Percentiles rank a stretch among this genome's conserved stretches.
phyloP scores from a whole-genome alignment of 164 flowering plant genomes.

The Protea cynaroides region DNA sequence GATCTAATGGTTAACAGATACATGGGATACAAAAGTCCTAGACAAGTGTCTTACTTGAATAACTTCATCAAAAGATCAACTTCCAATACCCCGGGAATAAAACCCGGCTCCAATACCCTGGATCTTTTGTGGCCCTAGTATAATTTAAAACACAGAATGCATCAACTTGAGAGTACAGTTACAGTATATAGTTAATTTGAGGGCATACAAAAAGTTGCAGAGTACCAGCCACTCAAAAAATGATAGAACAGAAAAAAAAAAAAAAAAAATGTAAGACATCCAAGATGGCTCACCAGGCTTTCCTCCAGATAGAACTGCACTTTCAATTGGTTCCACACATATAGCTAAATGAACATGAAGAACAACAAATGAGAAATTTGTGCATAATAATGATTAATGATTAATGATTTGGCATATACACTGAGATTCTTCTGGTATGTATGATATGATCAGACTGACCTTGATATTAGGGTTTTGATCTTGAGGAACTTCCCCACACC shows the following conservation, averaged over 20 bases:
- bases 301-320: no score
- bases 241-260: no score
- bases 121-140: constrained; percentile 59
- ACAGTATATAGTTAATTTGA: no score
- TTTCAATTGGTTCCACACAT: constrained; percentile 88
- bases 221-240: no score
- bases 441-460: no score
- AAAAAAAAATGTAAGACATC: neutral
- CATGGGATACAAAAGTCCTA: neutral
- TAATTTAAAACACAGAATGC: constrained; percentile 1
- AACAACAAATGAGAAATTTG: neutral
- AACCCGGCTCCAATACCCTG: constrained; percentile 81
- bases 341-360: constrained; percentile 32
- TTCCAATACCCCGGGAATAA: constrained; percentile 57
- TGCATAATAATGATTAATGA: no score
- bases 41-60: constrained; percentile 23
- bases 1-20: neutral
- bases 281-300: no score
- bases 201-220: no score
- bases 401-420: no score
- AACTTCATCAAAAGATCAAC: constrained; percentile 33
- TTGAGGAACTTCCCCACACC: no score
- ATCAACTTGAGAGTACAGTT: neutral
- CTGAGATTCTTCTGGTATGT: no score
- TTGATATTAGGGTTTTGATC: no score